Evolutionary conservation across 768 basidiomycete species (phyloP), one percentile per base, ranked within the genome.

Genomic region (Phlebiopsis flavidoalba): DNA sequence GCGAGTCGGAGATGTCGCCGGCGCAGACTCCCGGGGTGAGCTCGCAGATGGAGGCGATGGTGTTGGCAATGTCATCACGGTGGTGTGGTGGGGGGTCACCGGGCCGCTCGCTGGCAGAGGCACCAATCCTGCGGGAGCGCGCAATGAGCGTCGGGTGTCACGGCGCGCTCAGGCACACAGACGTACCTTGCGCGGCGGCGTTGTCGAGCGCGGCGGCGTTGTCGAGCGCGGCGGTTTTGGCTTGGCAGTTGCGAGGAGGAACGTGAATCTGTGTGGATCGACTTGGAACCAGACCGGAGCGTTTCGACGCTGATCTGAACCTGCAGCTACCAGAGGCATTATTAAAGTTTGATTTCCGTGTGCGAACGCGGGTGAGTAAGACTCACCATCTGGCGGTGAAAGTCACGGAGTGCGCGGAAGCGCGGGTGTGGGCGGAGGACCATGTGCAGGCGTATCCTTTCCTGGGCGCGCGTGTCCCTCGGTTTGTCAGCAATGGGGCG

Each of bases 361-460:
- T 31, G 26, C 26, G n/a, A 24, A 35, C 21, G 14, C 26, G 24
- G 33, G 35, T 4, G 40, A 19, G 31, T 26, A 8, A 12, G 14
- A n/a, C 76, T 72, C 67, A 82, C 79, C 68, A 73, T 76, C 71
- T 80, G 72, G 53, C 78, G 73, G 73, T 86, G 76, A 51, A 87
- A 69, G 36, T 75, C 74, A 36, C 71, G 75, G 57, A 86, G 74
- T 19, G 76, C 65, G 8, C 72, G 64, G 77, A 82, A 79, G 64
- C 81, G 75, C 57, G 79, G 76, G 62, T 74, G 74, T 55, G 79
- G 66, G 55, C 74, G 76, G 58, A 83, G 72, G 53, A 87, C 77
- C 73, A 87, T 74, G 68, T 87, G 86, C 64, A 81, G 82, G 58
- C 80, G 79, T 50, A 87, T 83, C 52, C 78, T 72, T 48, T 77